A percentile compares a stretch with the other conserved stretches of the same genome.
Evolutionary conservation across 2,329 filamentous ascomycete genomes (phyloP).

Genomic region (Cladosporium phlei): DNA sequence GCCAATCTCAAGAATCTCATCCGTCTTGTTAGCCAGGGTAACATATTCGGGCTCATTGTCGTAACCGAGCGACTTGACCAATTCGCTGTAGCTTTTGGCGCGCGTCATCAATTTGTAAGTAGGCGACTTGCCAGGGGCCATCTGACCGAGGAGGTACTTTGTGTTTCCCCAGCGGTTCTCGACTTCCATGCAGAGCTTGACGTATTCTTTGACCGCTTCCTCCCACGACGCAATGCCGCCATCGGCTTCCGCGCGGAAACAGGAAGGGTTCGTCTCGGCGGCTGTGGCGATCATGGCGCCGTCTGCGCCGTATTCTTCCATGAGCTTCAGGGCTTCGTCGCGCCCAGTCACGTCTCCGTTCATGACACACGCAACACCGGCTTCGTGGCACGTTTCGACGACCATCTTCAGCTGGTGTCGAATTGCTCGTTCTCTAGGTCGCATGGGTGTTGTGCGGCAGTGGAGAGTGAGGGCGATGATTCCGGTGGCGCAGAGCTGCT

Average conservation of each 20-base stretch:
- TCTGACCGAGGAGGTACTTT: slow-evolving; percentile 80
- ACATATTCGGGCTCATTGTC: slow-evolving; percentile 50
- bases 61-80: slow-evolving; percentile 62
- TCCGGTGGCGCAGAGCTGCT: slow-evolving; percentile 74
- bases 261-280: slow-evolving; percentile 86
- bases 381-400: slow-evolving; percentile 70
- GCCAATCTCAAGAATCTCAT: slow-evolving; percentile 56
- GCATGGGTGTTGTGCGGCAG: slow-evolving; percentile 94
- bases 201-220: slow-evolving; percentile 71
- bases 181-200: slow-evolving; percentile 66
- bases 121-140: slow-evolving; percentile 74
- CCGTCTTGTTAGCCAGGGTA: slow-evolving; percentile 60
- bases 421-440: slow-evolving; percentile 81
- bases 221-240: slow-evolving; percentile 71
- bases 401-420: slow-evolving; percentile 83
- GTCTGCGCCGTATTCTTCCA: slow-evolving; percentile 76
- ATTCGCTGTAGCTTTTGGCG: slow-evolving; percentile 66
- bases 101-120: slow-evolving; percentile 58
- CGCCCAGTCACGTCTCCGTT: slow-evolving; percentile 84
- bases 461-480: slow-evolving; percentile 91
- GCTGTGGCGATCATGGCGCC: slow-evolving; percentile 96
- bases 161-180: slow-evolving; percentile 90
- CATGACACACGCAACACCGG: slow-evolving; percentile 88
- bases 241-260: slow-evolving; percentile 65
- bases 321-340: slow-evolving; percentile 66